Conservation (phyloP, 2,329 filamentous ascomycete species). For the Decorospora gaudefroyi region DNA sequence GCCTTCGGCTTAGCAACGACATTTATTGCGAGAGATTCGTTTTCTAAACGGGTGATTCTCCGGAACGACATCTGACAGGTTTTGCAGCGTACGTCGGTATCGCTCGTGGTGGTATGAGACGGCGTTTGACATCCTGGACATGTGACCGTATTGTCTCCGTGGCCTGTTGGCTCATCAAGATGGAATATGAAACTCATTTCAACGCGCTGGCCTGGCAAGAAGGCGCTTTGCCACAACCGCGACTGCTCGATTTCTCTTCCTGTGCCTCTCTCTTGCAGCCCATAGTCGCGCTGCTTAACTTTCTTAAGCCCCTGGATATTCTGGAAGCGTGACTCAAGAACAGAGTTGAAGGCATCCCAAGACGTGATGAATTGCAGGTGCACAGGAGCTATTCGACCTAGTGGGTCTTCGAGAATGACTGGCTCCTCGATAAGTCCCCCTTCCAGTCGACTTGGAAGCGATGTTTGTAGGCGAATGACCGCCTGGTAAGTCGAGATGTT, state of each 20-base stretch:
- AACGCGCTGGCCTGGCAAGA: background rate
- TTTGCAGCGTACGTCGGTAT: background rate
- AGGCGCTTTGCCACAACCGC: background rate
- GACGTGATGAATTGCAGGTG: background rate
- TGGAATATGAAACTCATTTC: background rate
- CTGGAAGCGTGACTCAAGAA: background rate
- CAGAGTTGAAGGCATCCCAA: background rate
- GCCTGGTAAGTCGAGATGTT: background rate
- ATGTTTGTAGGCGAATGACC: background rate
- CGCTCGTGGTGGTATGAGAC: background rate
- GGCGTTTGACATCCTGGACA: background rate
- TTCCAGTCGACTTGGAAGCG: background rate
- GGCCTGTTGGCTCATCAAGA: background rate
- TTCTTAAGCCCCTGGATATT: background rate
- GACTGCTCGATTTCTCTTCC: background rate
- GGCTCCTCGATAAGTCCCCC: background rate
- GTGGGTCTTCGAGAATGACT: background rate
- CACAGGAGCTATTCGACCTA: background rate
- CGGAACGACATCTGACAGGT: background rate
- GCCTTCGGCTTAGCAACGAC: no score
- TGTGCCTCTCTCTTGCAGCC: background rate
- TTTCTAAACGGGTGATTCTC: background rate
- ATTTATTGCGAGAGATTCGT: background rate
- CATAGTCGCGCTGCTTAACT: background rate
- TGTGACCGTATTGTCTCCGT: background rate